Percentiles rank a stretch among this genome's conserved stretches.
Evolutionary conservation across 441 rosid species (phyloP).

Genomic region (Erysimum cheiri): DNA sequence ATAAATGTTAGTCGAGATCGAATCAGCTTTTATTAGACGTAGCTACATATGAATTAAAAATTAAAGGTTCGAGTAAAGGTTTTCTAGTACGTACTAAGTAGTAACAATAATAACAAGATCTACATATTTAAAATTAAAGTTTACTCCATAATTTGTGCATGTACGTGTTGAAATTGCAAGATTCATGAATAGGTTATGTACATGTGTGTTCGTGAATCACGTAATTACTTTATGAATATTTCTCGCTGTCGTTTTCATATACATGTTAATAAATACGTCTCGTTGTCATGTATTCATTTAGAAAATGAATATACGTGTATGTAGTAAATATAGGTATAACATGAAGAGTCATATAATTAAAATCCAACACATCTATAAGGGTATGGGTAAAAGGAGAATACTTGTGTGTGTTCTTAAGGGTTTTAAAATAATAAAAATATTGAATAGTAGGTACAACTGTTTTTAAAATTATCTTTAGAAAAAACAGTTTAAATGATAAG

Average conservation of each 20-base stretch:
- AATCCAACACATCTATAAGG: constrained; percentile 18
- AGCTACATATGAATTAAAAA: not conserved
- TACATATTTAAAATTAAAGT: not conserved
- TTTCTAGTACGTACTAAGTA: not conserved
- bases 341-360: constrained; percentile 36
- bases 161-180: constrained; percentile 27
- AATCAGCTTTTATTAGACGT: not conserved
- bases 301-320: constrained; percentile 24
- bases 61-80: not conserved
- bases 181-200: constrained; percentile 31
- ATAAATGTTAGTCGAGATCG: not conserved
- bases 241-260: constrained; percentile 15
- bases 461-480: too few species aligned
- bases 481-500: too few species aligned
- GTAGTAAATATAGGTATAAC: constrained; percentile 33
- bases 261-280: constrained; percentile 29
- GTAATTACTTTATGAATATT: constrained; percentile 15
- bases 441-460: too few species aligned
- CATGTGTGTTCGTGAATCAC: constrained; percentile 24
- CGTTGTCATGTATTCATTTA: constrained; percentile 21
- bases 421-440: too few species aligned
- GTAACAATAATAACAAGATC: not conserved
- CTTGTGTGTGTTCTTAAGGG: too few species aligned
- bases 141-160: constrained; percentile 14
- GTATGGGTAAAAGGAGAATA: too few species aligned